phyloP scores from a whole-genome alignment of 139 green algal genomes.

The Volvox reticuliferus region DNA sequence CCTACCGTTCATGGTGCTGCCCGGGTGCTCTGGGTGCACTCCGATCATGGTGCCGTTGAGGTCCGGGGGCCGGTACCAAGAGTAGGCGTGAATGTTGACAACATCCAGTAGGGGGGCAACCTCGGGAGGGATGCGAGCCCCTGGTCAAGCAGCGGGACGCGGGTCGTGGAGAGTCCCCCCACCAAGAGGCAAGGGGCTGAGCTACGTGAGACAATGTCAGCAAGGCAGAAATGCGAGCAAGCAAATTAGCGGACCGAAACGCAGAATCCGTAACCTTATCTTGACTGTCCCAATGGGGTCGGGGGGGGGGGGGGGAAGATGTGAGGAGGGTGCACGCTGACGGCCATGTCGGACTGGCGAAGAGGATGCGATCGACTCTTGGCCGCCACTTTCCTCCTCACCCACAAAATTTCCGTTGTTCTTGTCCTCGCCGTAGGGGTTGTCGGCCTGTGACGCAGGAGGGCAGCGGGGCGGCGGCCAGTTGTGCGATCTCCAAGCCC shows the following conservation, averaged over 20 bases:
- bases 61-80: slow-evolving; percentile 3
- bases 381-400: not conserved
- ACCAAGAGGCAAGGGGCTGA: too few species aligned
- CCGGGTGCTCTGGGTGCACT: slow-evolving; percentile 53
- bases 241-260: too few species aligned
- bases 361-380: too few species aligned
- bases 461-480: not conserved
- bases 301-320: too few species aligned
- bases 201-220: too few species aligned
- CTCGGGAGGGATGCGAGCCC: slow-evolving; percentile 23
- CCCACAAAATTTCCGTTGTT: slow-evolving; percentile 32
- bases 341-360: too few species aligned
- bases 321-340: too few species aligned
- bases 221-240: too few species aligned
- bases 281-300: too few species aligned
- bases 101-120: slow-evolving; percentile 33
- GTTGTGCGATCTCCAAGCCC: too few species aligned
- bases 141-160: not conserved
- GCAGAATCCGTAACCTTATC: too few species aligned
- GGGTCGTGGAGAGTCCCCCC: not conserved
- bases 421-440: slow-evolving; percentile 18
- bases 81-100: slow-evolving; percentile 51
- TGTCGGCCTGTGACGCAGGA: not conserved
- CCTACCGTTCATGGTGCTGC: slow-evolving; percentile 42
- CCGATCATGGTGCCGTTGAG: not conserved